Base-by-base conservation (phyloP, 2,329 filamentous ascomycete genomes). In the Cladosporium sp. region DNA sequence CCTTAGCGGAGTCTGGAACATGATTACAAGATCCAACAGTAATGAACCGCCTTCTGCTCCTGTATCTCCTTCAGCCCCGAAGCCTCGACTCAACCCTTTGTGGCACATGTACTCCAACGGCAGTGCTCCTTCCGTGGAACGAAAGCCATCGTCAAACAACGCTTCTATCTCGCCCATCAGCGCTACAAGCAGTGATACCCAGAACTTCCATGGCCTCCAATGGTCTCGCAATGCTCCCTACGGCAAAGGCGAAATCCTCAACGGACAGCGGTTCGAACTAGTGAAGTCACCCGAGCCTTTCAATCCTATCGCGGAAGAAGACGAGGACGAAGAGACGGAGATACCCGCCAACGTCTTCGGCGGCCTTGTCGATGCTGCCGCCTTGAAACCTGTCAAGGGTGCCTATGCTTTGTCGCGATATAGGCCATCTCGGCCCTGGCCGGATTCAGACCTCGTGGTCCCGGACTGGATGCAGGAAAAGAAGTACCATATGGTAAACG, bases 331-430 rank as follows among this genome's bases (percentile, higher is more conserved):
- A 30, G 32, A 30, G n/a, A 30, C 56, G 23, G 18, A 46, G 25
- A 43, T 56, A 14, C 49, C 60, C 7, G 36, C 49, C 32, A 56
- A 63, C 25, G 34, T 56, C 49, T n/a, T 56, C 10, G 60, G 60
- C 25, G 60, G 60, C 25, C 32, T 63, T 16, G 60, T 63, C 34
- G 60, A 63, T 2, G 49, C 60, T 25, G 34, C n/a, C 32, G 23
- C 23, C 3, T 36, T 63, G 23, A 56, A 51, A 25, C 49, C 49
- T 21, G n/a, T n/a, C n/a, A n/a, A n/a, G n/a, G n/a, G n/a, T n/a
- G 34, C 49, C 8, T 16, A 14, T 16, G 36, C 54, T 13, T 13
- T 18, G 18, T 32, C 14, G 13, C 39, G 39, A 23, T 46, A 46
- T 23, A 46, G 39, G 39, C 26, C 51, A 30, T 18, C 16, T 30